Evolutionary conservation across 2,329 filamentous ascomycete species (phyloP), one percentile per base, ranked within the genome.

Genomic region (Zalaria obscura): DNA sequence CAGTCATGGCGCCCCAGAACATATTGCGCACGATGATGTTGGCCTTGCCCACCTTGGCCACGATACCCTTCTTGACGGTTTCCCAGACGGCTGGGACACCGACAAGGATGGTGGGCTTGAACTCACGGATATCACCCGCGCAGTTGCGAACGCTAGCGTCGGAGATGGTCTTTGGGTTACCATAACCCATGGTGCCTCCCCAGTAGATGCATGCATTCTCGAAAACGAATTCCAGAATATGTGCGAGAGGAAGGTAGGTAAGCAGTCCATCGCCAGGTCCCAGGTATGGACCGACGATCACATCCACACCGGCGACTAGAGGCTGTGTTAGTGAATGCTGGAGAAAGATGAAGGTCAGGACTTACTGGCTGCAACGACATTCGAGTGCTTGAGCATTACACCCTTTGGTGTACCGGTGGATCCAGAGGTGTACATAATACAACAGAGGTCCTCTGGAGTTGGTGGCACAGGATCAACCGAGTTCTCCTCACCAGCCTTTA

Each of bases 11-110:
- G 40, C 70, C 75, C 76, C 76, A 80, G 71, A 98, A 98, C 47
- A 96, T 64, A 53, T 80, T 78, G 63, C 72, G 79, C 44, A 80
- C 72, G 35, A 96, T 44, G n/a, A 72, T 62, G 54, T 78, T 79
- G 47, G 81, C 74, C 44, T 73, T 67, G 56, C 83, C 80, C 45
- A 96, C 79, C 62, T 87, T 86, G 53, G 69, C 65, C 48, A 89
- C 69, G 54, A 98, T 83, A 41, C 91, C 91, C 70, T 98, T 98
- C 70, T 87, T 89, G 54, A 98, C 82, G 1, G 85, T 88, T 66
- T 98, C 91, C 88, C 89, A 98, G 28, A 98, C 82, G 44, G 93
- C 88, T 2, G 91, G 91, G 3, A 98, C 91, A 60, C 91, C 91
- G 33, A 95, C 83, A 58, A 98, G 75, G 57, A 95, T 75, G 2